phyloP scores from a whole-genome alignment of 225 moss, liverwort and hornwort species.

The Antitrichia curtipendula region DNA sequence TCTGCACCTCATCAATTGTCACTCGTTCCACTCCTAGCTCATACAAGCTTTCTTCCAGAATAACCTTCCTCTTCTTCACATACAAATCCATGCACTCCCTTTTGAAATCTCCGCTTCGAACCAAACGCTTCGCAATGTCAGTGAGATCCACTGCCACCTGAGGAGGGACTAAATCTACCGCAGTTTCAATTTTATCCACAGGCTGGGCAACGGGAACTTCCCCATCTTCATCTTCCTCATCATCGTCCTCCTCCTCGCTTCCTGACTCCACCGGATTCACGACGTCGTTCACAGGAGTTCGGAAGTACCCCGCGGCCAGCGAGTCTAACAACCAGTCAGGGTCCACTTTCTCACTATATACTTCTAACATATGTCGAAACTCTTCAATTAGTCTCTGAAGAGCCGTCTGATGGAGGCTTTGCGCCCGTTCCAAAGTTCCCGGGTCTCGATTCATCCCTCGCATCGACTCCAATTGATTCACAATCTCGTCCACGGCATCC shows the following conservation, averaged over 20 bases:
- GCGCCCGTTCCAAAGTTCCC: slow-evolving; percentile 37
- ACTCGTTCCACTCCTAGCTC: slow-evolving; percentile 78
- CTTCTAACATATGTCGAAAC: slow-evolving; percentile 71
- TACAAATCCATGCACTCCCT: slow-evolving; percentile 58
- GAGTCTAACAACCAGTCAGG: slow-evolving; percentile 84
- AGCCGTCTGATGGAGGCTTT: slow-evolving; percentile 44
- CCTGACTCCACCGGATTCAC: slow-evolving; percentile 35
- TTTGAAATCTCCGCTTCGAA: slow-evolving; percentile 41
- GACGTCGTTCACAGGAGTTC: slow-evolving; percentile 41
- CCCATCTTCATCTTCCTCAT: slow-evolving; percentile 56
- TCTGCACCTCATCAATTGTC: slow-evolving; percentile 87
- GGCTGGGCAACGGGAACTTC: slow-evolving; percentile 77
- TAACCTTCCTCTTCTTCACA: slow-evolving; percentile 41
- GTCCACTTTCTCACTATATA: slow-evolving; percentile 62
- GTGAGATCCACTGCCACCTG: slow-evolving; percentile 58
- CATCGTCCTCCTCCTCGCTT: slow-evolving; percentile 32
- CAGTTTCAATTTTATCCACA: slow-evolving; percentile 59
- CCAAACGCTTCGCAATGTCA: slow-evolving; percentile 66
- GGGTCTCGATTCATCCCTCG: slow-evolving; percentile 9
- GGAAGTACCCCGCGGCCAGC: slow-evolving; percentile 42
- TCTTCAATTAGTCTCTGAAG: slow-evolving; percentile 72
- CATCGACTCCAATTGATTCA: slow-evolving; percentile 48
- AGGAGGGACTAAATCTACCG: slow-evolving; percentile 62
- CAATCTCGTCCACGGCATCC: slow-evolving; percentile 80
- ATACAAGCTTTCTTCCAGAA: slow-evolving; percentile 73